Conservation (phyloP, 306 rosid species). For the Fragaria nilgerrensis region DNA sequence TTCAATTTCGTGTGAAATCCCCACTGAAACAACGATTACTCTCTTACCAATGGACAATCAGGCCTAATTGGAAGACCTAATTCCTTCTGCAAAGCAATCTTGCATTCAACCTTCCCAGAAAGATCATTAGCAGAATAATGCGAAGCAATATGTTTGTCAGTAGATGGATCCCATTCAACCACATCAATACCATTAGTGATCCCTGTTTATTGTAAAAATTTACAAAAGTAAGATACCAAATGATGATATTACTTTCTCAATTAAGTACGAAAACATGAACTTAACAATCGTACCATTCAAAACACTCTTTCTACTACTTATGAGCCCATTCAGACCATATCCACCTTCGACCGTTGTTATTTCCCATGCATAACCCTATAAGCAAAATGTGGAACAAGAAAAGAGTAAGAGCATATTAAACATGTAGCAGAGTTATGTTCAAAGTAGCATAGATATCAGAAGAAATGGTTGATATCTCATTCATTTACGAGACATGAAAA, state of each 20-base stretch:
- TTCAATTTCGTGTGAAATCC: neutral
- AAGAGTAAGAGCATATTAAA: slow-evolving; percentile 8
- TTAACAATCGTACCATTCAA: slow-evolving; percentile 47
- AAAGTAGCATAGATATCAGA: neutral
- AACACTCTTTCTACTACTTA: slow-evolving; percentile 63
- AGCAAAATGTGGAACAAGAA: slow-evolving; percentile 21
- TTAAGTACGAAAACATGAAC: slow-evolving; percentile 2
- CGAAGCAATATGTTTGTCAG: slow-evolving; percentile 58
- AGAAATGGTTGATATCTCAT: slow-evolving; percentile 15
- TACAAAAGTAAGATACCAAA: neutral
- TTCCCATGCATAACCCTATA: slow-evolving; percentile 89
- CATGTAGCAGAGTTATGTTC: neutral
- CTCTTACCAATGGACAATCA: slow-evolving; percentile 71
- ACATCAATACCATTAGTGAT: slow-evolving; percentile 84
- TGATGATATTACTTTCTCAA: slow-evolving; percentile 3
- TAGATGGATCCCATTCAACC: slow-evolving; percentile 75
- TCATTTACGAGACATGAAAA: slow-evolving; percentile 14
- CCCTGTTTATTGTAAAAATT: slow-evolving; percentile 42
- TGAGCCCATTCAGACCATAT: slow-evolving; percentile 60
- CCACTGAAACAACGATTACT: slow-evolving; percentile 3
- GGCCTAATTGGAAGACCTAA: slow-evolving; percentile 72
- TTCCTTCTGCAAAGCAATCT: slow-evolving; percentile 73
- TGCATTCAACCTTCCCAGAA: slow-evolving; percentile 77
- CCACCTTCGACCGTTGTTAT: slow-evolving; percentile 84
- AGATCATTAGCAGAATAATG: slow-evolving; percentile 64